Conservation (phyloP, 768 basidiomycete genomes). For the Chlorophyllum brunneum region DNA sequence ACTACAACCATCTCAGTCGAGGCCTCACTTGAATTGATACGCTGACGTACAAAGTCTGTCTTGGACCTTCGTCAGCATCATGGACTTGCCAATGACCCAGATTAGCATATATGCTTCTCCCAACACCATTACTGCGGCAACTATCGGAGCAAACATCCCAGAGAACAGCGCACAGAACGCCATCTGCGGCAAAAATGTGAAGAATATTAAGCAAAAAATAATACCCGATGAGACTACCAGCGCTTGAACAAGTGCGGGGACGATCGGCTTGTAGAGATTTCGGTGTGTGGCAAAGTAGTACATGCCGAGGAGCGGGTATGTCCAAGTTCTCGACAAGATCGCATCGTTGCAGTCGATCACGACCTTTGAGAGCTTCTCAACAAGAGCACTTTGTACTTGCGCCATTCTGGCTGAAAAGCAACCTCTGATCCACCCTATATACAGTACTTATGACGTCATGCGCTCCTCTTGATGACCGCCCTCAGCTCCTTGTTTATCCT, state of each 20-base stretch:
- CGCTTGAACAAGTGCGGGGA: conserved; percentile 36
- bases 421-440: too few species aligned
- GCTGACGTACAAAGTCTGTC: conserved; percentile 33
- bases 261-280: conserved; percentile 29
- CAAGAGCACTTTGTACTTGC: conserved; percentile 12
- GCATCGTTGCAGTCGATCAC: conserved; percentile 25
- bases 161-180: conserved; percentile 59
- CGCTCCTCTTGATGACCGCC: conserved; percentile 38
- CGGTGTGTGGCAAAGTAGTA: conserved; percentile 33
- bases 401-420: conserved; percentile 18
- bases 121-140: conserved; percentile 42
- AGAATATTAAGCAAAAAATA: conserved; percentile 44
- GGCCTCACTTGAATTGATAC: conserved; percentile 1
- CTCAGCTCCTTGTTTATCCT: conserved; percentile 64
- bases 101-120: conserved; percentile 38
- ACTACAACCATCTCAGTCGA: conserved; percentile 20
- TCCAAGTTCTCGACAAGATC: conserved; percentile 31
- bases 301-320: conserved; percentile 35
- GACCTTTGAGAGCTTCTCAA: conserved; percentile 18
- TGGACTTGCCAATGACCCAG: conserved; percentile 30
- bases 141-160: conserved; percentile 60
- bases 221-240: conserved; percentile 33
- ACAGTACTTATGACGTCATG: conserved; percentile 20
- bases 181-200: conserved; percentile 65
- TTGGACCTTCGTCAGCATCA: conserved; percentile 32